Conservation (phyloP, 495 filamentous ascomycete genomes). For the Bombardia bombarda region DNA sequence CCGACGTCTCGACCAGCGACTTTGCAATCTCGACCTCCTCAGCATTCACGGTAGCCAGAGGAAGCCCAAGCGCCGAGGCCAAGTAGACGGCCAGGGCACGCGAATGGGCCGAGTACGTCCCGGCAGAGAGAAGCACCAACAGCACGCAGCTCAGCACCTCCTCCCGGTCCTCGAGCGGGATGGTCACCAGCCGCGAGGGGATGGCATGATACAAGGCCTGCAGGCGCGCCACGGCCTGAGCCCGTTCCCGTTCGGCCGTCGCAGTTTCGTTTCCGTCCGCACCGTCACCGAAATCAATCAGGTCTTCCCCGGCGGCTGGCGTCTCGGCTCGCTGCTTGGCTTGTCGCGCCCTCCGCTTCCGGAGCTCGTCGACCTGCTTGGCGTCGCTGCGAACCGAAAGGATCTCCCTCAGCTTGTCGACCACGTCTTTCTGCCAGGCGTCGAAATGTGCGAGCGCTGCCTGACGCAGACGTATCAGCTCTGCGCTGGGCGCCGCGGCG, state of each 20-base stretch:
- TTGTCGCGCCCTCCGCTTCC: slow-evolving; percentile 21
- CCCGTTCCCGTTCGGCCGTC: slow-evolving; percentile 2
- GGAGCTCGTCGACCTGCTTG: slow-evolving; percentile 27
- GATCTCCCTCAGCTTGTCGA: slow-evolving; percentile 30
- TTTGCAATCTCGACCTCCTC: slow-evolving; percentile 68
- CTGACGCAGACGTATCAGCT: slow-evolving; percentile 22
- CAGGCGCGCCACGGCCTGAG: slow-evolving; percentile 23
- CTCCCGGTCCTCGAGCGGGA: slow-evolving; percentile 33
- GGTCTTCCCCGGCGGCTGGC: slow-evolving; percentile 13
- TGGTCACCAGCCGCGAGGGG: slow-evolving; percentile 31
- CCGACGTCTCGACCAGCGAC: slow-evolving; percentile 51
- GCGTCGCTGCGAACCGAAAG: slow-evolving; percentile 26
- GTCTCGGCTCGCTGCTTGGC: slow-evolving; percentile 12
- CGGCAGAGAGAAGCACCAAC: slow-evolving; percentile 59
- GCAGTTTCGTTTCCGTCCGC: not conserved
- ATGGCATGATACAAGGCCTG: slow-evolving; percentile 38
- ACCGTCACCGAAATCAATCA: slow-evolving; percentile 21
- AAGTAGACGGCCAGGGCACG: slow-evolving; percentile 59
- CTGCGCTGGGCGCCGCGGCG: slow-evolving; percentile 13
- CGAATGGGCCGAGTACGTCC: slow-evolving; percentile 66
- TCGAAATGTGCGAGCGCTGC: slow-evolving; percentile 34
- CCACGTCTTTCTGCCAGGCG: slow-evolving; percentile 28
- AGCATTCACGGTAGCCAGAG: slow-evolving; percentile 47
- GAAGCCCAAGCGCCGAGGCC: slow-evolving; percentile 54
- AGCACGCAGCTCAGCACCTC: slow-evolving; percentile 53